Percentiles rank a stretch among this genome's conserved stretches.
These are phyloP conservation scores for Dictyostelium discoideum DNA, from an alignment of 78 protist species.

Conservation along the genomic window DNA sequence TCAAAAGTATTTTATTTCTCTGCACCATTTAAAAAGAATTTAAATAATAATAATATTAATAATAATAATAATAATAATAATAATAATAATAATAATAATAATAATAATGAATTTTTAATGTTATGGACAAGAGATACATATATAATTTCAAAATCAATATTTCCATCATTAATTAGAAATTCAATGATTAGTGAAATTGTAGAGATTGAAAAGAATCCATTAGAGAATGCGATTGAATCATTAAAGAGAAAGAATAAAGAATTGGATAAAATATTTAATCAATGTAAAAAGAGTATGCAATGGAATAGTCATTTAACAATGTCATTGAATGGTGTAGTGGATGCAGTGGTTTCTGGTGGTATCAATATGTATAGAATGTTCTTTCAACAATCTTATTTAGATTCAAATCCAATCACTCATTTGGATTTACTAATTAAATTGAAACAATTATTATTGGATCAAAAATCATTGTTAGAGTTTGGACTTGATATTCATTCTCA, in stretches of 20 bases:
- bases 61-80: background rate
- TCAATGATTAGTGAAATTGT: conserved; percentile 21
- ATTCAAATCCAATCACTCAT: conserved; percentile 36
- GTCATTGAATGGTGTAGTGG: conserved; percentile 78
- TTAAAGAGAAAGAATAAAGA: conserved; percentile 71
- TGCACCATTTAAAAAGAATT: conserved; percentile 48
- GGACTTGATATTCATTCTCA: conserved; percentile 70
- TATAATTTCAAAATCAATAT: conserved; percentile 13
- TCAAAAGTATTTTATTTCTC: conserved; percentile 49
- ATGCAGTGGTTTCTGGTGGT: conserved; percentile 82
- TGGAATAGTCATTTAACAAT: conserved; percentile 59
- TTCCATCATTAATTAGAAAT: conserved; percentile 54
- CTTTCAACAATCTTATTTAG: conserved; percentile 13
- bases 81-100: background rate
- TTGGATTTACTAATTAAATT: background rate
- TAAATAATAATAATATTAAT: background rate
- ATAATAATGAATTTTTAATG: conserved; percentile 28
- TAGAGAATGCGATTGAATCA: conserved; percentile 71
- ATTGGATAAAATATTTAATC: conserved; percentile 17
- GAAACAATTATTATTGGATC: conserved; percentile 8
- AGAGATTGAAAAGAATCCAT: conserved; percentile 68
- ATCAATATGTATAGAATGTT: conserved; percentile 71
- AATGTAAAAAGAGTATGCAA: conserved; percentile 14
- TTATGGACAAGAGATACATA: conserved; percentile 68
- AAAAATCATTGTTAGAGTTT: conserved; percentile 8